Evolutionary conservation across 495 filamentous ascomycete species (phyloP).

Genomic region (Aspergillus kassunensis): DNA sequence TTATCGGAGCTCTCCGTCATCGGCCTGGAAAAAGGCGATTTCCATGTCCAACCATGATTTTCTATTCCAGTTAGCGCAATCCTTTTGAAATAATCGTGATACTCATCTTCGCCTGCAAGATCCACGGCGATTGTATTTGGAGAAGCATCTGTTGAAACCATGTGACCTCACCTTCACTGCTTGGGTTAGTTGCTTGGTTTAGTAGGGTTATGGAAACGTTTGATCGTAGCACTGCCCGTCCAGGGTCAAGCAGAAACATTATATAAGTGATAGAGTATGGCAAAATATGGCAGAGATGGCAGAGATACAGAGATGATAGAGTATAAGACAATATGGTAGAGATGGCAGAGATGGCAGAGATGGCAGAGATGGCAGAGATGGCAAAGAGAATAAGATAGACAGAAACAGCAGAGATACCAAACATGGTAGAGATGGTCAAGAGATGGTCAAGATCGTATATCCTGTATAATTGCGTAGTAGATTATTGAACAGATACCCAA

Average conservation of each 20-base stretch:
- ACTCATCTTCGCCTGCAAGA: too few species aligned
- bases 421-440: background rate
- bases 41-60: too few species aligned
- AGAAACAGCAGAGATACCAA: background rate
- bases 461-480: too few species aligned
- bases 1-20: conserved; percentile 5
- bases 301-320: background rate
- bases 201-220: too few species aligned
- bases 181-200: too few species aligned
- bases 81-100: too few species aligned
- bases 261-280: background rate
- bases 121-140: too few species aligned
- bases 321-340: background rate
- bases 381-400: background rate
- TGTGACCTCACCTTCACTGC: too few species aligned
- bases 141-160: too few species aligned
- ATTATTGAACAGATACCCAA: too few species aligned
- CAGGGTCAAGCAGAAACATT: background rate
- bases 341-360: background rate
- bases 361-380: background rate
- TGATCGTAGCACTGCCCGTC: background rate
- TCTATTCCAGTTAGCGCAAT: background rate
- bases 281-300: background rate
- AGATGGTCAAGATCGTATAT: background rate
- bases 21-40: background rate